A percentile compares a stretch with the other conserved stretches of the same genome.
phyloP scores from a whole-genome alignment of 768 basidiomycete genomes.

The Pleurotus sapidus region DNA sequence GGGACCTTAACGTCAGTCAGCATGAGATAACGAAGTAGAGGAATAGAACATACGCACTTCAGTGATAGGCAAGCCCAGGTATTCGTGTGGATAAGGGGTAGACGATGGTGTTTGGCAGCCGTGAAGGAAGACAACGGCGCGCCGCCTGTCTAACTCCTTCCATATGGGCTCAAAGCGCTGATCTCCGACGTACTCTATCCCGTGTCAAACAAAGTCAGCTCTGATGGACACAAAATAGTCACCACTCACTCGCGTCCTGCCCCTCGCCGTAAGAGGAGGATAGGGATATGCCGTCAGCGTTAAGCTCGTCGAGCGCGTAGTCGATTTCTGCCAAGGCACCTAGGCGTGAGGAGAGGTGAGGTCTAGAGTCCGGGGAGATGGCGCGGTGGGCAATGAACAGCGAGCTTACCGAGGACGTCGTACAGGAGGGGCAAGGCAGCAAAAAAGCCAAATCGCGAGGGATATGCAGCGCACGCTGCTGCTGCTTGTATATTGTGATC shows the following conservation, averaged over 20 bases:
- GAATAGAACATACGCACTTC: conserved; percentile 40
- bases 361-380: background rate
- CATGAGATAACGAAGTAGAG: background rate
- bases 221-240: background rate
- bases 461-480: conserved; percentile 44
- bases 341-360: conserved; percentile 18
- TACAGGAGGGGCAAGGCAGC: conserved; percentile 60
- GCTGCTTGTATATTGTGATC: conserved; percentile 46
- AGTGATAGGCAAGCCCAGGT: conserved; percentile 64
- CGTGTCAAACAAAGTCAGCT: conserved; percentile 4
- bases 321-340: conserved; percentile 59
- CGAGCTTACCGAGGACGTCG: conserved; percentile 52
- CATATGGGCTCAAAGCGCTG: conserved; percentile 63
- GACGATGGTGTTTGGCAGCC: conserved; percentile 66
- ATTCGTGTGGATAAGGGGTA: conserved; percentile 59
- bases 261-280: conserved; percentile 67
- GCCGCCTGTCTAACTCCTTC: conserved; percentile 61
- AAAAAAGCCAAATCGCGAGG: conserved; percentile 66
- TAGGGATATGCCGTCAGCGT: conserved; percentile 63
- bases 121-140: conserved; percentile 68
- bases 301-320: conserved; percentile 57
- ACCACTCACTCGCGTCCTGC: conserved; percentile 41
- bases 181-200: conserved; percentile 65
- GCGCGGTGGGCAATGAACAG: background rate
- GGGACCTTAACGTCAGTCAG: conserved; percentile 50